phyloP scores from a whole-genome alignment of 2,329 filamentous ascomycete genomes.

The Metarhizium album region DNA sequence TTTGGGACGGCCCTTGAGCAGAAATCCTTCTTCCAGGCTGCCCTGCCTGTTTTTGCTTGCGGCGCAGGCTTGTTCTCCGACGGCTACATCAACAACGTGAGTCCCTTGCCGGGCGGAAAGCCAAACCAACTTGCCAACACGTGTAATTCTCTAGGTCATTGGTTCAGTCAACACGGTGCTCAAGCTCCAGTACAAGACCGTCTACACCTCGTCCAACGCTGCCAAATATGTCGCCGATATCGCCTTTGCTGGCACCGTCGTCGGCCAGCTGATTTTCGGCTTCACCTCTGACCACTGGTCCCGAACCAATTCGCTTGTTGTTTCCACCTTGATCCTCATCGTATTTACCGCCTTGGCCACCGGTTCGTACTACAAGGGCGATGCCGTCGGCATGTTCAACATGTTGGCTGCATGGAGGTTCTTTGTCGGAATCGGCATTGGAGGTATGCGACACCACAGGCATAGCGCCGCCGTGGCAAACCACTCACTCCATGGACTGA shows the following conservation, averaged over 20 bases:
- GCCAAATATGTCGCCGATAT: constrained; percentile 69
- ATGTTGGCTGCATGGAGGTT: constrained; percentile 73
- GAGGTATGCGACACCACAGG: constrained; percentile 30
- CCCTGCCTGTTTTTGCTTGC: constrained; percentile 68
- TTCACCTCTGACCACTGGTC: constrained; percentile 77
- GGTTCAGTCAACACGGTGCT: constrained; percentile 78
- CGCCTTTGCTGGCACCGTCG: constrained; percentile 75
- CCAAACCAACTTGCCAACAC: not conserved
- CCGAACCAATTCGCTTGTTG: constrained; percentile 67
- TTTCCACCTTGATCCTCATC: constrained; percentile 77
- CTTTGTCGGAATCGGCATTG: constrained; percentile 71
- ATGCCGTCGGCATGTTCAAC: constrained; percentile 60
- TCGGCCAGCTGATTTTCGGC: constrained; percentile 73
- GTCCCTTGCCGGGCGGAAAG: not conserved
- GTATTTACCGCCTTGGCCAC: constrained; percentile 73
- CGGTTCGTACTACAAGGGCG: constrained; percentile 65
- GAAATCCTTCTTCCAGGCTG: constrained; percentile 13
- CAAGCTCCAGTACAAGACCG: constrained; percentile 51
- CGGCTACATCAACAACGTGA: constrained; percentile 80
- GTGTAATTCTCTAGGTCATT: constrained; percentile 50
- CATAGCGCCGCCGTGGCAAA: not conserved
- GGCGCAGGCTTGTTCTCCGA: constrained; percentile 86
- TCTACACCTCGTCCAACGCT: constrained; percentile 59
- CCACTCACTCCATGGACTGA: not conserved
- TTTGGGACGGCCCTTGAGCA: constrained; percentile 5